Evolutionary conservation across 1,284 basidiomycete genomes (phyloP), one percentile per base, ranked within the genome.

Genomic region (Moesziomyces sp.): DNA sequence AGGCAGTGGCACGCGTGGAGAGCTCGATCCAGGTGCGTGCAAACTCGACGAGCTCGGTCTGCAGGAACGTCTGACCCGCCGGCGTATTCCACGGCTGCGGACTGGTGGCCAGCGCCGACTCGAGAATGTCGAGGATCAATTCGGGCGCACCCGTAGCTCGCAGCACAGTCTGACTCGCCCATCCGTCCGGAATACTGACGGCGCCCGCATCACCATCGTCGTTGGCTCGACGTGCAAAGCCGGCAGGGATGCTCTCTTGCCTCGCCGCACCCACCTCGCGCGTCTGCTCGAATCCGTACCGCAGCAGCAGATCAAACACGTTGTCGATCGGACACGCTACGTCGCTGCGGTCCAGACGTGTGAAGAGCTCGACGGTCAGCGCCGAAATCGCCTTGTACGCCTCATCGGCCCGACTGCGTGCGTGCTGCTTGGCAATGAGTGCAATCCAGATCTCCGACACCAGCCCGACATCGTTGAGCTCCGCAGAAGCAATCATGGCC

Each of bases 401-500:
- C 52, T 71, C 67, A 23, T 74, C 58, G 9, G 53, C 73, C 43
- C 60, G 16, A 7, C 51, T 24, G 19, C 85, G 89, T 7, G 62
- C 74, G 48, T 71, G 82, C 91, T 93, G 89, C 75, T 91, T 89
- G 49, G 91, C 89, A 63, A 98, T 89, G 67, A 99, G 90, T 72
- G 89, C 89, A 71, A 90, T 90, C 97, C 96, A 99, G 30, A 95
- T 93, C 3, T 91, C 90, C 50, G 89, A 87, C 9, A 93, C 90
- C 30, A 97, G 86, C 54, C 88, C 89, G 62, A 92, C 90, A 78
- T 99, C 93, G 18, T 91, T 90, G 82, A 95, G 93, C 83, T 96
- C 94, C 9, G 97, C 93, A 5, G 96, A 91, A 81, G 97, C 92
- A 62, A 98, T 88, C 82, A 97, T 94, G 40, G 97, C 88, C 21